phyloP scores from a whole-genome alignment of 331 rosid species.

The Telfairia occidentalis region DNA sequence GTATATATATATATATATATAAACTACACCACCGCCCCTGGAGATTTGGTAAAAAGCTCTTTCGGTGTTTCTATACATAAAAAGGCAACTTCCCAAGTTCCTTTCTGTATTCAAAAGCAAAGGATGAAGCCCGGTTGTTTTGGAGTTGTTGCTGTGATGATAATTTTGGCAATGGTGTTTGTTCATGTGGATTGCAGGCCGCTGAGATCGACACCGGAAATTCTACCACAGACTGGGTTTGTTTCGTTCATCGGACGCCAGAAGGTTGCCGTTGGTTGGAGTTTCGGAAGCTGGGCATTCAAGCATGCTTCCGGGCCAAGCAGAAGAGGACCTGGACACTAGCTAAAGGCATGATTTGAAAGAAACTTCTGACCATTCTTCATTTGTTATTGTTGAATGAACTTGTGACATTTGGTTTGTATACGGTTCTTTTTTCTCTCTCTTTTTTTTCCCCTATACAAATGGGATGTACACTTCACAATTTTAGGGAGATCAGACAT shows the following conservation, averaged over 20 bases:
- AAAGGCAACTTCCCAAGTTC: background rate
- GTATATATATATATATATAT: background rate
- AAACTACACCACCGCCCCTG: background rate
- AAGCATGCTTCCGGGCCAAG: conserved; percentile 17
- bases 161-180: background rate
- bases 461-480: background rate
- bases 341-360: background rate
- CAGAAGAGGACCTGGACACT: conserved; percentile 18
- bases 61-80: background rate
- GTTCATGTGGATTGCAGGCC: conserved; percentile 13
- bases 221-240: background rate
- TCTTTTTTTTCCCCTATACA: background rate
- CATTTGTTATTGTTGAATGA: background rate
- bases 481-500: background rate
- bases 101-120: background rate
- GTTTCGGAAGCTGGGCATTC: background rate
- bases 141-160: background rate
- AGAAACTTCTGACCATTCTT: background rate
- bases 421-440: background rate
- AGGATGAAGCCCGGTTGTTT: background rate
- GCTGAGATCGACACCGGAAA: background rate
- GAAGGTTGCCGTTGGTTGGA: background rate
- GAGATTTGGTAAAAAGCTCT: background rate
- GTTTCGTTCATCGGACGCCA: background rate
- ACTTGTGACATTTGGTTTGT: background rate